Evolutionary conservation across 1,284 basidiomycete species (phyloP).

Genomic region (Rhodotorula sp.): DNA sequence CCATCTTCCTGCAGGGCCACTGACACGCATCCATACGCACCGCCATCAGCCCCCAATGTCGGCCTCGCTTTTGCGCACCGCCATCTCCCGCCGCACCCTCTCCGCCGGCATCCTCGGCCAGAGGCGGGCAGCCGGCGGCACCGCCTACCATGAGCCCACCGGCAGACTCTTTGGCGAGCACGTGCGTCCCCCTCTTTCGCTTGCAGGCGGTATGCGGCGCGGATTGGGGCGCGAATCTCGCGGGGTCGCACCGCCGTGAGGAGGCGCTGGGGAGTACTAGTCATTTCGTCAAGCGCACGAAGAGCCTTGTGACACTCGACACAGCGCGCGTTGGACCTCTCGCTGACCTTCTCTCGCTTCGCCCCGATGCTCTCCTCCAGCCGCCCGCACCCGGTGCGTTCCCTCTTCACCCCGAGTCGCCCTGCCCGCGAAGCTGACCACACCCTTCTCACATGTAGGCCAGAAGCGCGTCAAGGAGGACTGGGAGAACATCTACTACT

Average conservation of each 20-base stretch:
- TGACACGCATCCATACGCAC: neutral
- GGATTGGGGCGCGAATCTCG: no score
- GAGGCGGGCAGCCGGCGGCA: slow-evolving; percentile 62
- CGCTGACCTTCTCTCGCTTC: neutral
- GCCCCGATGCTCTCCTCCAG: slow-evolving; percentile 2
- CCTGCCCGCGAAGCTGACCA: slow-evolving; percentile 44
- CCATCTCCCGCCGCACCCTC: neutral
- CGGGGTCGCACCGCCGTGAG: no score
- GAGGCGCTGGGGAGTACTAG: no score
- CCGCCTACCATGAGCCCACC: slow-evolving; percentile 82
- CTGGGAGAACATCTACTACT: slow-evolving; percentile 80
- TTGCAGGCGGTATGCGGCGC: neutral
- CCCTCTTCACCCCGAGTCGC: neutral
- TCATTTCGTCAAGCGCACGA: no score
- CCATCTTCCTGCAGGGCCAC: fast-evolving
- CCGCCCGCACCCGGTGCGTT: slow-evolving; percentile 33
- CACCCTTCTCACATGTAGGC: slow-evolving; percentile 53
- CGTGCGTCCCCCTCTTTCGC: slow-evolving; percentile 56
- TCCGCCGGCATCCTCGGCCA: slow-evolving; percentile 14
- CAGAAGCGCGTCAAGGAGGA: slow-evolving; percentile 81
- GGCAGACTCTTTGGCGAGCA: slow-evolving; percentile 87
- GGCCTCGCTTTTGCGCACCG: slow-evolving; percentile 14
- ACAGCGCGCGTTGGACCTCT: neutral
- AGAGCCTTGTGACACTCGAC: no score
- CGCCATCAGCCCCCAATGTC: neutral